Base-by-base conservation (phyloP, 2,329 filamentous ascomycete species). In the Exserohilum rostratum region DNA sequence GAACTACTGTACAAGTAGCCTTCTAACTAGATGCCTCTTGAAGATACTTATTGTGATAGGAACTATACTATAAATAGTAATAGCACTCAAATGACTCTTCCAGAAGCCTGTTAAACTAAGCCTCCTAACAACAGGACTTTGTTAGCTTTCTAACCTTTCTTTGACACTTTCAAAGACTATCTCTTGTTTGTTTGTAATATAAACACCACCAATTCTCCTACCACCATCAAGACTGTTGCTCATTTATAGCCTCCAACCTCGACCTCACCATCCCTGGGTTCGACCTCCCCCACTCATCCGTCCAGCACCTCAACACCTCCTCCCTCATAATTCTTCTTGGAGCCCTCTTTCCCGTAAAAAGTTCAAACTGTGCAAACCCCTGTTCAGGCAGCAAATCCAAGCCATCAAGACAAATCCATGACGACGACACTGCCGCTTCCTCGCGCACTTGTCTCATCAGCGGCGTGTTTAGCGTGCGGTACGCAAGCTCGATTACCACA, bases 291-390 rank as follows among this genome's bases (percentile, higher is more conserved):
- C 67, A 51, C 34, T 71, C 66, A 45, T 71, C 68, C 3, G 59
- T 69, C 67, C 67, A 71, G 11, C 65, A 65, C 6, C 64, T 53
- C 48, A 79, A 65, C 5, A 89, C 85, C 64, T 87, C 86, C 33
- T 84, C 79, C 55, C 88, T 82, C 90, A 93, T 93, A 31, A 89
- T 72, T 37, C 85, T 78, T 17, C 89, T 82, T 1, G 89, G 89
- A 12, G 89, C 88, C 72, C 87, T 84, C 37, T 88, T 80, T 0
- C 89, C 90, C 0, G 89, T 92, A 70, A 93, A 91, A 1, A 92
- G 76, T 72, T 93, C 90, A 67, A 92, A 93, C 64, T 92, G 89
- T 0, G 89, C 89, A 71, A 90, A 90, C 0, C 87, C 90, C 68
- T 92, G 90, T 69, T 92, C 90, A 0, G 88, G 88, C 10, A 93